Evolutionary conservation across 768 basidiomycete species (phyloP), one percentile per base, ranked within the genome.

Genomic region (Suillus tomentosus): DNA sequence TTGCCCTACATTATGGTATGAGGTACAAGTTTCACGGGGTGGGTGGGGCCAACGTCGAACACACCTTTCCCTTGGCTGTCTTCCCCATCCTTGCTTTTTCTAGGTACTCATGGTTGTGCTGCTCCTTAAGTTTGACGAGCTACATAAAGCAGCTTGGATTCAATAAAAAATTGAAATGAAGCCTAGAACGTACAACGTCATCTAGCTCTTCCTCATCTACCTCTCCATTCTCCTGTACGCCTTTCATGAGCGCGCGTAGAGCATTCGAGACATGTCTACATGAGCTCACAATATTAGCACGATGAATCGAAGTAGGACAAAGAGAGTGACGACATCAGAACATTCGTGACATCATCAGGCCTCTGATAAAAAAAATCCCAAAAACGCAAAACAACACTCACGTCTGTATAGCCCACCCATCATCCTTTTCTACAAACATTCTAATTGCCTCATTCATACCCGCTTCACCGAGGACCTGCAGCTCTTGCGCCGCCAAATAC

Each of bases 351-450:
- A 42, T n/a, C 24, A 40, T 37, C 4, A 59, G 0, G 19, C 40
- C 61, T 19, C 24, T 31, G 40, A 37, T 34, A 45, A 48, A 34
- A 31, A 34, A 40, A 37, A 17, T 2, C 9, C 9, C 3, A 9
- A 17, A 31, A 45, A 48, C 6, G 48, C 37, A 3, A 39, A 19
- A 6, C 40, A n/a, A 15, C 5, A 84, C 91, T 68, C 67, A 95
- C 95, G 80, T 84, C 67, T 88, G 85, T 72, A 99, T 96, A 10
- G 96, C 94, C 79, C 95, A 92, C 36, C 86, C 88, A 75, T 97
- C 95, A 71, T 98, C 96, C 82, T 99, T 99, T 76, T 98, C 96
- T 64, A 99, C 96, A 77, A 92, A 99, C 76, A 89, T 84, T 79
- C 93, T 89, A 60, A 99, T 95, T 7, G 97, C 97, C 73, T 95